Evolutionary conservation across 2,329 filamentous ascomycete species (phyloP), one percentile per base, ranked within the genome.

Genomic region (Sphaerulina populicola): DNA sequence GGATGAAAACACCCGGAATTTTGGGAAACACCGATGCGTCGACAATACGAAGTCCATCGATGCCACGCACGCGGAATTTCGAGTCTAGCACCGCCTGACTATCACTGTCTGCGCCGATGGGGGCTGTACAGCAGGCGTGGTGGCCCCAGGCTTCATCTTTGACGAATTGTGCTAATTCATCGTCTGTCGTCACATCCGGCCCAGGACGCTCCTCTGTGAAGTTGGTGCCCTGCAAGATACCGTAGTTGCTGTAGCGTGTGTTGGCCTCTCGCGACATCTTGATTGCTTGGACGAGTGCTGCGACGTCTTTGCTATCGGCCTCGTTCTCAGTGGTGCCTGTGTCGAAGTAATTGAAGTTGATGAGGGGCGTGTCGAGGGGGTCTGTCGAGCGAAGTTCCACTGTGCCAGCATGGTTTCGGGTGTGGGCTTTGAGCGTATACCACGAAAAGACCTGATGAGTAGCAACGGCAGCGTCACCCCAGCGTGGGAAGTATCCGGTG

Each of bases 341-440:
- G 47, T 75, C 72, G 45, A 67, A 83, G 66, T 77, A 83, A 65
- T 81, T 79, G 70, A 82, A 85, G 48, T 72, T 71, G 58, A 87
- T 83, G 6, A 75, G 64, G 0, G 84, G 84, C 4, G 74, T 70
- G 51, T 86, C 82, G 1, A 78, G 76, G 0, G 84, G 83, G 61
- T 87, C 77, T 0, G 76, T 68, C 0, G 78, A 82, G 10, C 70
- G 71, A 2, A 88, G 76, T 2, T 66, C 74, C 2, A 88, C 83
- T 1, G 74, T 76, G 4, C 85, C 85, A 5, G 65, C 72, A 64
- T 65, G 66, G 64, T 86, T 85, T 44, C 79, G 75, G 0, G 81
- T 76, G 59, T 83, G 81, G 0, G 77, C 75, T 83, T 83, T 82
- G 47, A 86, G 71, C 1, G 76, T 73, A 6, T 67, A 69, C 74